phyloP scores from a whole-genome alignment of 2,329 filamentous ascomycete genomes.

The Orbilia javanica region DNA sequence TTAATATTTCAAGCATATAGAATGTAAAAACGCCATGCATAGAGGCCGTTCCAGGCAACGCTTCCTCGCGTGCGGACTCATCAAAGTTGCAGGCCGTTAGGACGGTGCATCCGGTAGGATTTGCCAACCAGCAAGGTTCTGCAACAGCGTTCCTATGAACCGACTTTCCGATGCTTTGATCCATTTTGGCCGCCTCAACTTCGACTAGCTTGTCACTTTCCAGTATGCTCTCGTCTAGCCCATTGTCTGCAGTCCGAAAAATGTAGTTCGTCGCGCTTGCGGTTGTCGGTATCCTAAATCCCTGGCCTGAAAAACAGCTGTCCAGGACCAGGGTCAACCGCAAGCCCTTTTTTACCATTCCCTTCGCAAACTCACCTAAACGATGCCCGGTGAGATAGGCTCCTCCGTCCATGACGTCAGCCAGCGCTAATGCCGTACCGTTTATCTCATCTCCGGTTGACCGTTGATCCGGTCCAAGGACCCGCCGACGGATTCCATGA shows the following conservation, averaged over 20 bases:
- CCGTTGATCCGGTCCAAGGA: not conserved
- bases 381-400: conserved; percentile 48
- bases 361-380: conserved; percentile 26
- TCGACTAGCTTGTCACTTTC: not conserved
- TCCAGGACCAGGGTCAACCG: conserved; percentile 49
- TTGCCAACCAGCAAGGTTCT: conserved; percentile 29
- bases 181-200: not conserved
- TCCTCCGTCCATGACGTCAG: conserved; percentile 47
- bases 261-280: not conserved
- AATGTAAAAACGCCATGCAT: conserved; percentile 33
- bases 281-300: no score
- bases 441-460: conserved; percentile 20
- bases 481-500: conserved; percentile 26
- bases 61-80: conserved; percentile 29
- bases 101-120: conserved; percentile 45
- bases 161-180: not conserved
- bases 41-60: not conserved
- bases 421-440: conserved; percentile 36
- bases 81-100: conserved; percentile 43
- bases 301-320: conserved; percentile 43
- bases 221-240: not conserved
- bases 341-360: conserved; percentile 33
- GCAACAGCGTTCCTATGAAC: conserved; percentile 4
- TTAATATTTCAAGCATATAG: conserved; percentile 26
- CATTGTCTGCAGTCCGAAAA: not conserved